These are phyloP conservation scores for Colletotrichum tanaceti DNA, from an alignment of 2,329 filamentous ascomycete species.

Conservation along the genomic window DNA sequence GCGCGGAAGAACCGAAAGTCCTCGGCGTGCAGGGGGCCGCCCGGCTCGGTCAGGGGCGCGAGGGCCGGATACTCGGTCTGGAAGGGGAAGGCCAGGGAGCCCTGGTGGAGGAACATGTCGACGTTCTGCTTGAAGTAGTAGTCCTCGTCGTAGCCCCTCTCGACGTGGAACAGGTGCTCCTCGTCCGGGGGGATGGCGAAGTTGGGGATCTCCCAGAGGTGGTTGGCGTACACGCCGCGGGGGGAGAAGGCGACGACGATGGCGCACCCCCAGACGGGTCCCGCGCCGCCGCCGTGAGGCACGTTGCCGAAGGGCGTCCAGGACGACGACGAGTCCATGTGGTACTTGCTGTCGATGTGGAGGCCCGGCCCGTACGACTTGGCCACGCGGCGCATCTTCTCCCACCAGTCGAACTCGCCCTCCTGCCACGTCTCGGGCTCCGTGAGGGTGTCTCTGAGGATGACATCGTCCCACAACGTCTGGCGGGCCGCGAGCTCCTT, in stretches of 20 bases:
- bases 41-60: not conserved
- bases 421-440: slow-evolving; percentile 27
- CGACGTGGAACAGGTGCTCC: not conserved
- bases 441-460: slow-evolving; percentile 20
- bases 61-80: slow-evolving; percentile 24
- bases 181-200: slow-evolving; percentile 17
- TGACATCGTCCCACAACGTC: slow-evolving; percentile 28
- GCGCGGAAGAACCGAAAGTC: slow-evolving; percentile 27
- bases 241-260: slow-evolving; percentile 32
- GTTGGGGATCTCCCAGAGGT: slow-evolving; percentile 41
- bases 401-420: slow-evolving; percentile 36
- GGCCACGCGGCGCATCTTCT: slow-evolving; percentile 35
- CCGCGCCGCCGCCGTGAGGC: slow-evolving; percentile 33
- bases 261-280: slow-evolving; percentile 40
- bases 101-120: slow-evolving; percentile 22
- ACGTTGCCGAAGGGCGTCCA: slow-evolving; percentile 14
- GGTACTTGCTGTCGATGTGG: not conserved
- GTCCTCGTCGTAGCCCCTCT: not conserved
- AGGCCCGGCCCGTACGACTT: slow-evolving; percentile 34
- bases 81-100: not conserved
- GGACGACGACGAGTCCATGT: slow-evolving; percentile 22
- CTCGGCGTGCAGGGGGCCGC: slow-evolving; percentile 15
- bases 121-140: slow-evolving; percentile 33
- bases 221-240: slow-evolving; percentile 38
- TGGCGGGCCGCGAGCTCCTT: not conserved